Base-by-base conservation (phyloP, 2,329 filamentous ascomycete species). In the Penicillium sp. region DNA sequence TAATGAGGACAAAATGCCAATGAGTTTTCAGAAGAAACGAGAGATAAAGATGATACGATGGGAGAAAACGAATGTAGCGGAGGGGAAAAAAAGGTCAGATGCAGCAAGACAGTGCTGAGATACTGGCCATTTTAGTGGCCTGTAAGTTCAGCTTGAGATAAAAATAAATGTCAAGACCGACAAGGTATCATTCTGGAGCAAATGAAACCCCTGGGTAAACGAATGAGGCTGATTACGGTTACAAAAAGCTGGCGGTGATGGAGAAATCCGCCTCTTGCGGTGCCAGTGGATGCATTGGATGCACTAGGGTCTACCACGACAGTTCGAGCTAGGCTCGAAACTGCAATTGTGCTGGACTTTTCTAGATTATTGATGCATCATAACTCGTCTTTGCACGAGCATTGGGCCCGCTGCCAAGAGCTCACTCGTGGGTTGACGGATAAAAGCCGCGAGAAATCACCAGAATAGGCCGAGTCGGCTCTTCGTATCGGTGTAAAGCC, bases 141-240 rank as follows among this genome's bases (percentile, higher is more conserved):
- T 24, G 28, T 33, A 42, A 26, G 26, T 38, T 59, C 44, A 45
- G 53, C 30, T 35, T 33, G 35, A 42, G 58, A 53, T 54, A 47
- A 59, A 59, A 59, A 59, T 54, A 54, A 59, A 50, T 47, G 51
- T 19, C 38, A n/a, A 57, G 42, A 42, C 51, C 3, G 26, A 38
- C 17, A 33, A 17, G 38, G 45, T 44, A 59, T 26, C 38, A 28
- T 28, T 42, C 51, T 51, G 42, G 44, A 54, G 51, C 58, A 51
- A 49, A 50, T 55, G 51, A 50, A 45, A 59, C 58, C 38, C 15
- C 53, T 44, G 22, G 17, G 15, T 55, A 59, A 33, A 38, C 33
- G 26, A 59, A 55, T 47, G 50, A 55, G 58, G 42, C 51, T 50
- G 42, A 54, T 49, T 59, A 53, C 53, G 33, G 33, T 55, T 37